Evolutionary conservation across 345 rosid species (phyloP).

Genomic region (Limnanthes douglasii): DNA sequence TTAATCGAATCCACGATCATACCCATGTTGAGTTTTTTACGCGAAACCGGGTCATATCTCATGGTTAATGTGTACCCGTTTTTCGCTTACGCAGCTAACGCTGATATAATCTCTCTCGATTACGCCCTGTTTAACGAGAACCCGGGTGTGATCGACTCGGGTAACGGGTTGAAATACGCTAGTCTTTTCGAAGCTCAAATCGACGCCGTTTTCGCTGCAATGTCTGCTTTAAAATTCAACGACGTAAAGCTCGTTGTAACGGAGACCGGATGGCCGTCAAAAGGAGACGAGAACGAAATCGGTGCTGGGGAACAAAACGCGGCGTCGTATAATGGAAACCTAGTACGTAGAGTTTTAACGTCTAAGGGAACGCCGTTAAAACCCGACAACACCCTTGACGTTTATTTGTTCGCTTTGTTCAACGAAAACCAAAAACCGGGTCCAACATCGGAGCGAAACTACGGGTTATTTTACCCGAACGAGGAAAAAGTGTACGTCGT

Average conservation of each 20-base stretch:
- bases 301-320: constrained; percentile 64
- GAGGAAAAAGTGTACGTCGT: constrained; percentile 61
- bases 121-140: constrained; percentile 61
- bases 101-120: constrained; percentile 48
- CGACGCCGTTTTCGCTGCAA: constrained; percentile 83
- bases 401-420: constrained; percentile 70
- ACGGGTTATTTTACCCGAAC: constrained; percentile 76
- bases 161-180: constrained; percentile 51
- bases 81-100: constrained; percentile 57
- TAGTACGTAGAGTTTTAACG: constrained; percentile 46
- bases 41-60: constrained; percentile 40
- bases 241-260: constrained; percentile 54
- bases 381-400: constrained; percentile 47
- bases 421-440: constrained; percentile 79
- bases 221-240: constrained; percentile 46
- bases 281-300: constrained; percentile 61
- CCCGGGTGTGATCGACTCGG: constrained; percentile 59
- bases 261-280: constrained; percentile 97
- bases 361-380: constrained; percentile 76
- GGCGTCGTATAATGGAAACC: constrained; percentile 71
- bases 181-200: constrained; percentile 79
- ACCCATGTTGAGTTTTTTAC: constrained; percentile 65
- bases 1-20: constrained; percentile 49
- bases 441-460: constrained; percentile 82
- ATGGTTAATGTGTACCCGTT: constrained; percentile 89